Evolutionary conservation across 768 basidiomycete species (phyloP).

Genomic region (Austroboletus festivus): DNA sequence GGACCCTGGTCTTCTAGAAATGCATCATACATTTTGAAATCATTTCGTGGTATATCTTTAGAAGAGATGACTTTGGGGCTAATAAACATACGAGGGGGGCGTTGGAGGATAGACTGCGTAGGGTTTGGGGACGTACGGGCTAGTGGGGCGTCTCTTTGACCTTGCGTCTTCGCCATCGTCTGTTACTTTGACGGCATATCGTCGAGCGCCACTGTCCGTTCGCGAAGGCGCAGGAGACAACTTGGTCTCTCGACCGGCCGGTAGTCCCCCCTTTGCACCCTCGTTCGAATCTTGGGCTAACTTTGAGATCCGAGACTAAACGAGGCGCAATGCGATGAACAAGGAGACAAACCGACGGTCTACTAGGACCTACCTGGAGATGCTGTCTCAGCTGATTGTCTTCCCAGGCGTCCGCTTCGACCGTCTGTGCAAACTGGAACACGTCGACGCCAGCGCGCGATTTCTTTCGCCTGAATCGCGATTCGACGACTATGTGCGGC

Average conservation of each 20-base stretch:
- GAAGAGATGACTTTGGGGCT: conserved; percentile 58
- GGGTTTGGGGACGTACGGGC: conserved; percentile 37
- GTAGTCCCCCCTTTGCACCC: conserved; percentile 12
- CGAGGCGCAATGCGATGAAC: not conserved
- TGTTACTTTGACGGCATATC: conserved; percentile 47
- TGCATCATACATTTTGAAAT: conserved; percentile 74
- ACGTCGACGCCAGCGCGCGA: conserved; percentile 53
- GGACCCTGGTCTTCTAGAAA: conserved; percentile 42
- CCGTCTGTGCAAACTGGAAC: conserved; percentile 79
- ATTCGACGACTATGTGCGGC: conserved; percentile 54
- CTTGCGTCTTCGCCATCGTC: conserved; percentile 4
- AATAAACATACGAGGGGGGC: not conserved
- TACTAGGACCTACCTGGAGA: conserved; percentile 62
- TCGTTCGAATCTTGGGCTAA: conserved; percentile 42
- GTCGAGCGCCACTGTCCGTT: conserved; percentile 39
- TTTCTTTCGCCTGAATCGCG: conserved; percentile 58
- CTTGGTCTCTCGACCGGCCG: conserved; percentile 13
- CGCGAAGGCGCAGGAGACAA: conserved; percentile 15
- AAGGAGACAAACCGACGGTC: not conserved
- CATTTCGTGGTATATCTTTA: conserved; percentile 43
- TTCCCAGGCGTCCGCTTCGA: conserved; percentile 68
- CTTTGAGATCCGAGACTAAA: conserved; percentile 56
- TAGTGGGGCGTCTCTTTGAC: conserved; percentile 33
- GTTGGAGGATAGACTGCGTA: not conserved
- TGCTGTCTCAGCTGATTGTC: conserved; percentile 53